Percentiles rank a stretch among this genome's conserved stretches.
Conservation (phyloP, 805 yeast species). For the Clavispora fructus region DNA sequence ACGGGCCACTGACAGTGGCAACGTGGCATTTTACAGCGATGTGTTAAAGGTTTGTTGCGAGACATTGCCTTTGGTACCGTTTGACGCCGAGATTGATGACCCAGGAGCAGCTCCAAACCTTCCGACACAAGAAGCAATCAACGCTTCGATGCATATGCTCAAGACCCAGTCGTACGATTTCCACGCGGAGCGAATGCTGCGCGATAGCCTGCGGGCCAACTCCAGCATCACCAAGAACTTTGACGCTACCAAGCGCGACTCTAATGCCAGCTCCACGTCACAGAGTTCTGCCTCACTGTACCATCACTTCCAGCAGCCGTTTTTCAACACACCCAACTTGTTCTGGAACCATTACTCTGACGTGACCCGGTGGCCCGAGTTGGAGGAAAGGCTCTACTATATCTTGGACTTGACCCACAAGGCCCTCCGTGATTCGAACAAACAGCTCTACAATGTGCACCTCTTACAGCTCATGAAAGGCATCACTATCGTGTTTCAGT, state of each 20-base stretch:
- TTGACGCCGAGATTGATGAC: conserved; percentile 16
- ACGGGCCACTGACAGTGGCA: conserved; percentile 49
- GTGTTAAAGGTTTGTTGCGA: conserved; percentile 56
- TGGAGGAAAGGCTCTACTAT: conserved; percentile 43
- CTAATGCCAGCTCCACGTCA: conserved; percentile 31
- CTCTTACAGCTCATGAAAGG: conserved; percentile 49
- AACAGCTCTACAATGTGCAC: conserved; percentile 48
- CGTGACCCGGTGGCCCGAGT: conserved; percentile 53
- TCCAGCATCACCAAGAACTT: conserved; percentile 14
- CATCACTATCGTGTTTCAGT: conserved; percentile 48
- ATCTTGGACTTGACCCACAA: conserved; percentile 45
- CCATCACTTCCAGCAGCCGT: conserved; percentile 39
- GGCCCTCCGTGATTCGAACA: conserved; percentile 47
- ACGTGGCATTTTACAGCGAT: conserved; percentile 54
- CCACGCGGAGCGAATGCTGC: conserved; percentile 1
- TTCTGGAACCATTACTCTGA: conserved; percentile 61
- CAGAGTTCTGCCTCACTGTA: conserved; percentile 26
- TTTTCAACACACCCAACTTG: conserved; percentile 33
- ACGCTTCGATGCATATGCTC: conserved; percentile 13
- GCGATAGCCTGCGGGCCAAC: conserved; percentile 4
- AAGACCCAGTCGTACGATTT: conserved; percentile 5
- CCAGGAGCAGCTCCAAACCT: conserved; percentile 18
- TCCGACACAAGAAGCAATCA: conserved; percentile 22
- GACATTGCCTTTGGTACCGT: conserved; percentile 45
- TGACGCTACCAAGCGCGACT: conserved; percentile 34